Percentiles rank a stretch among this genome's conserved stretches.
phyloP scores from a whole-genome alignment of 1,139 yeast species.

The Saccharomycopsis crataegensis region DNA sequence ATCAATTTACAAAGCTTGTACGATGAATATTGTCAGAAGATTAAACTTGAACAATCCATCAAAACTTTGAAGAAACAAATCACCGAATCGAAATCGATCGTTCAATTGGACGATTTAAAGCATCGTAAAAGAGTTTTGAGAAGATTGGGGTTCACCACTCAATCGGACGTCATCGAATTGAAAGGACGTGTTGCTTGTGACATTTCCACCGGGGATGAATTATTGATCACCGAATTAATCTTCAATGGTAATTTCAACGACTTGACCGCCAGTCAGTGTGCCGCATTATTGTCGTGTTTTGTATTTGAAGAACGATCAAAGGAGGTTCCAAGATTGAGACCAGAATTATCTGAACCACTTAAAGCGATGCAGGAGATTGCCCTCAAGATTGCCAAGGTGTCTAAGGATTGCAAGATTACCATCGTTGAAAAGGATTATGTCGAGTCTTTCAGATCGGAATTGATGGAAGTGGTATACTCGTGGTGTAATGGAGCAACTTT shows the following conservation, averaged over 20 bases:
- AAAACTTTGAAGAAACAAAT: constrained; percentile 58
- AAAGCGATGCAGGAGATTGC: constrained; percentile 88
- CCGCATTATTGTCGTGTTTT: constrained; percentile 86
- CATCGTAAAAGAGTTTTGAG: constrained; percentile 89
- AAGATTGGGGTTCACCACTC: constrained; percentile 74
- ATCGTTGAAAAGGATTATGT: constrained; percentile 86
- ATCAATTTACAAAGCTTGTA: constrained; percentile 57
- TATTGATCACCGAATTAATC: constrained; percentile 79
- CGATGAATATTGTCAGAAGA: constrained; percentile 57
- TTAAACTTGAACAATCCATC: constrained; percentile 53
- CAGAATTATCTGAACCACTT: constrained; percentile 85
- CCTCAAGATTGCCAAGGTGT: constrained; percentile 75
- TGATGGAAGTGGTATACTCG: constrained; percentile 93
- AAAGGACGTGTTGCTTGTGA: constrained; percentile 98
- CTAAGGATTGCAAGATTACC: constrained; percentile 83
- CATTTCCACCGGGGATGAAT: constrained; percentile 90
- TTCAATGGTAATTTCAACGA: constrained; percentile 94
- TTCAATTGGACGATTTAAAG: constrained; percentile 88
- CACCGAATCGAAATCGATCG: constrained; percentile 78
- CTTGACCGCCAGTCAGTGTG: constrained; percentile 81
- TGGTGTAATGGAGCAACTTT: constrained; percentile 97
- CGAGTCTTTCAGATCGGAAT: constrained; percentile 81
- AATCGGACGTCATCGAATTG: constrained; percentile 78
- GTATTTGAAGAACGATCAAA: constrained; percentile 95
- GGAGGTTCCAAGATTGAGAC: constrained; percentile 76